A percentile compares a stretch with the other conserved stretches of the same genome.
Evolutionary conservation across 108 stramenopile genomes (phyloP).

Genomic region (Cyclotella kingstonii): DNA sequence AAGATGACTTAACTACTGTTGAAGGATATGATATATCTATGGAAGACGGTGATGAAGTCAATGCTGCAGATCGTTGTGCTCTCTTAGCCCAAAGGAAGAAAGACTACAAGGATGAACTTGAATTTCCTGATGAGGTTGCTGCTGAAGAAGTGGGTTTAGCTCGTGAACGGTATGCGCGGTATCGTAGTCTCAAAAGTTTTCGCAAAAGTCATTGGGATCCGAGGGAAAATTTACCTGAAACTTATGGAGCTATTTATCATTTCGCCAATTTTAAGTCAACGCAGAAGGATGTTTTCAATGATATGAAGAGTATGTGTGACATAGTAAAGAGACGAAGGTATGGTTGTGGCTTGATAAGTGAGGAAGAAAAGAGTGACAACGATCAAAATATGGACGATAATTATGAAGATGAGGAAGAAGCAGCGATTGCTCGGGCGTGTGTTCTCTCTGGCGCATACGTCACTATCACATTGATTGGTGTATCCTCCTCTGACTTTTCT

Average conservation of each 20-base stretch:
- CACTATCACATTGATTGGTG: slow-evolving; percentile 73
- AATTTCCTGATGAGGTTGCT: slow-evolving; percentile 98
- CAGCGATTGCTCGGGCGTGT: slow-evolving; percentile 70
- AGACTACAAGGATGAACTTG: slow-evolving; percentile 80
- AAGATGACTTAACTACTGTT: slow-evolving; percentile 37
- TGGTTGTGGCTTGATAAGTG: slow-evolving; percentile 25
- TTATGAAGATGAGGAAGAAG: slow-evolving; percentile 62
- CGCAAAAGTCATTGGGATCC: slow-evolving; percentile 95
- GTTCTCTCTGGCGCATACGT: slow-evolving; percentile 89
- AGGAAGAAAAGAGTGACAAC: slow-evolving; percentile 1
- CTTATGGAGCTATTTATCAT: slow-evolving; percentile 93
- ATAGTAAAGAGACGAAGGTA: slow-evolving; percentile 46
- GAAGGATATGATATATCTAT: slow-evolving; percentile 46
- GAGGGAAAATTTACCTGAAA: slow-evolving; percentile 95
- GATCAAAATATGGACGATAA: slow-evolving; percentile 36
- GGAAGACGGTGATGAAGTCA: slow-evolving; percentile 76
- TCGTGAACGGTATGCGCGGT: slow-evolving; percentile 92
- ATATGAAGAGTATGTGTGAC: slow-evolving; percentile 64
- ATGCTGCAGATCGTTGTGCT: slow-evolving; percentile 59
- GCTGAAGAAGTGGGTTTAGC: slow-evolving; percentile 86
- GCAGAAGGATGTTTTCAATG: slow-evolving; percentile 71
- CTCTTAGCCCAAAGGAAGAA: slow-evolving; percentile 68
- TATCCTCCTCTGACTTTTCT: slow-evolving; percentile 50
- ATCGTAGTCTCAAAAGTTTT: slow-evolving; percentile 93
- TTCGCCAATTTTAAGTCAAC: slow-evolving; percentile 87